Conservation (phyloP, 2,329 filamentous ascomycete species). For the Talaromyces pinophilus region DNA sequence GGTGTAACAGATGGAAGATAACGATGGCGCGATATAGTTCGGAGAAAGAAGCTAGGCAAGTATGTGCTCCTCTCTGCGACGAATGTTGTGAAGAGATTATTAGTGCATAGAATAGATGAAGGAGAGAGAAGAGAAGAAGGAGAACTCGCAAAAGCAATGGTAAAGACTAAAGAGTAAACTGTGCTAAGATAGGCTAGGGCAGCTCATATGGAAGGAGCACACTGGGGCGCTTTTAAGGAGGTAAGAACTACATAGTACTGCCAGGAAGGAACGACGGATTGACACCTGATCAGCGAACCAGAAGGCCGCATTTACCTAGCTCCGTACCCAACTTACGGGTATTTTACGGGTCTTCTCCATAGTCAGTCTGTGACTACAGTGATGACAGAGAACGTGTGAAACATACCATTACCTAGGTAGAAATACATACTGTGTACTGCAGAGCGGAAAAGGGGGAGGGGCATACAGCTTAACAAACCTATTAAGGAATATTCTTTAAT, state of each 20-base stretch:
- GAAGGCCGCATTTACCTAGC: neutral
- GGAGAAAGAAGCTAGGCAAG: neutral
- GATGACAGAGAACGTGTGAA: neutral
- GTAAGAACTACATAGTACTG: neutral
- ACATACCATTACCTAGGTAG: neutral
- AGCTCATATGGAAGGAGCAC: slow-evolving; percentile 5
- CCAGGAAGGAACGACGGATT: slow-evolving; percentile 5
- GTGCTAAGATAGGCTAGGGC: neutral
- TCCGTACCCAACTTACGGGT: neutral
- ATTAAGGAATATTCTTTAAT: neutral
- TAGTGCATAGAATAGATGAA: slow-evolving; percentile 7
- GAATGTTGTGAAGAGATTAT: slow-evolving; percentile 3
- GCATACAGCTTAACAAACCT: neutral
- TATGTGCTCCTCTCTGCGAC: neutral
- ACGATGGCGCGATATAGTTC: slow-evolving; percentile 7
- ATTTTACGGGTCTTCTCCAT: slow-evolving; percentile 8
- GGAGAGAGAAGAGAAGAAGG: neutral
- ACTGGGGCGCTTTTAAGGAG: slow-evolving; percentile 8
- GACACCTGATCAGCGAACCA: slow-evolving; percentile 21
- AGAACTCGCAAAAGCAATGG: neutral
- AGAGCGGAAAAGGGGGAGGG: slow-evolving; percentile 3
- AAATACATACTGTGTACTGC: neutral
- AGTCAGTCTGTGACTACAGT: too few species aligned
- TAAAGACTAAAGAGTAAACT: neutral
- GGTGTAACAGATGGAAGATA: slow-evolving; percentile 8